Conservation (phyloP, 2,329 filamentous ascomycete species). For the Bisporella sp. region DNA sequence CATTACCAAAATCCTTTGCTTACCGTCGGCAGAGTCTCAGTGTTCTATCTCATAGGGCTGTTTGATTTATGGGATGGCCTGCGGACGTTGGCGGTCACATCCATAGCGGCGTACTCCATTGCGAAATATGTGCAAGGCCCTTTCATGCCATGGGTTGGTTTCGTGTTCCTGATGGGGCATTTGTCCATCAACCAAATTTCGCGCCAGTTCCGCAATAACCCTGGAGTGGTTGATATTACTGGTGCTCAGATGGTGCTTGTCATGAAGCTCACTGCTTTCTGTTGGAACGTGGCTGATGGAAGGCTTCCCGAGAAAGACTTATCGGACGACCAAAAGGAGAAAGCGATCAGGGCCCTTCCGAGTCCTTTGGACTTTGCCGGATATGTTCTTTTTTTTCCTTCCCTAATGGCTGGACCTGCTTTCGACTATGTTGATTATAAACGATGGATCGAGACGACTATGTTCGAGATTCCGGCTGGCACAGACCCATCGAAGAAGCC, state of each 20-base stretch:
- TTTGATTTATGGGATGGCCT: slow-evolving; percentile 89
- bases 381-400: slow-evolving; percentile 94
- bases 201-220: slow-evolving; percentile 64
- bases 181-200: slow-evolving; percentile 86
- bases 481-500: slow-evolving; percentile 82
- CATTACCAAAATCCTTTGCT: slow-evolving; percentile 6
- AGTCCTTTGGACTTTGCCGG: slow-evolving; percentile 73
- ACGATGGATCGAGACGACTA: slow-evolving; percentile 85
- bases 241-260: slow-evolving; percentile 96
- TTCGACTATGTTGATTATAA: slow-evolving; percentile 94
- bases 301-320: slow-evolving; percentile 70
- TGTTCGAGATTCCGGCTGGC: slow-evolving; percentile 81
- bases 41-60: slow-evolving; percentile 90
- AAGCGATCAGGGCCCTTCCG: slow-evolving; percentile 70
- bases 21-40: slow-evolving; percentile 49
- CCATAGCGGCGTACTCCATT: slow-evolving; percentile 74
- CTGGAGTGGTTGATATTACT: slow-evolving; percentile 74
- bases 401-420: slow-evolving; percentile 79
- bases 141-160: slow-evolving; percentile 96
- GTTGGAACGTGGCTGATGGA: slow-evolving; percentile 96
- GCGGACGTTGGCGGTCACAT: slow-evolving; percentile 70
- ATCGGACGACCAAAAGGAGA: slow-evolving; percentile 80
- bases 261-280: slow-evolving; percentile 96
- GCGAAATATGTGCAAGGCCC: slow-evolving; percentile 77
- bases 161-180: slow-evolving; percentile 90